A percentile compares a stretch with the other conserved stretches of the same genome.
Evolutionary conservation across 441 rosid genomes (phyloP).

Genomic region (Pelargonium australe): DNA sequence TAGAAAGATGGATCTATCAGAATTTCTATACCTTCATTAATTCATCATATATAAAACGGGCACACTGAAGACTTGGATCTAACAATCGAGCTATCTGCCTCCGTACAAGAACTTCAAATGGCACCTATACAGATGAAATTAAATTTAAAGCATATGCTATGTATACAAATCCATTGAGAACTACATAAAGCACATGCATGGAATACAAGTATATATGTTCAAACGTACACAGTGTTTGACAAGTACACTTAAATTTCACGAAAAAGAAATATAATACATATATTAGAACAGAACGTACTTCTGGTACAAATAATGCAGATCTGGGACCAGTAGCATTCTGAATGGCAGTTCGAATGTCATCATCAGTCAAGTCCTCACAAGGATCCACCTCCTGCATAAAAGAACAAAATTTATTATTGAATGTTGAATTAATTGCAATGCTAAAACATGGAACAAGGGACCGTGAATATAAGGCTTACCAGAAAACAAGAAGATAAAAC

Average conservation of each 20-base stretch:
- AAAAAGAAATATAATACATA: conserved; percentile 8
- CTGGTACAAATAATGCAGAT: conserved; percentile 86
- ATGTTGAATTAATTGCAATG: not conserved
- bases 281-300: conserved; percentile 40
- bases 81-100: conserved; percentile 87
- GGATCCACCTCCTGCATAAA: conserved; percentile 81
- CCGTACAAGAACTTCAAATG: conserved; percentile 91
- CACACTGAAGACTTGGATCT: conserved; percentile 95
- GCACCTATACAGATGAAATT: conserved; percentile 46
- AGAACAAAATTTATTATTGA: conserved; percentile 5
- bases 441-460: not conserved
- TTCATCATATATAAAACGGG: conserved; percentile 88
- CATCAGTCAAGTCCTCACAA: conserved; percentile 87
- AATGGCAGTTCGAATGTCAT: conserved; percentile 86
- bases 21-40: conserved; percentile 54
- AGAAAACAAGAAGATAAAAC: not conserved
- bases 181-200: too few species aligned
- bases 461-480: not conserved
- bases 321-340: conserved; percentile 96
- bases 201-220: too few species aligned
- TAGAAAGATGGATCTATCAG: not conserved
- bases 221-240: too few species aligned
- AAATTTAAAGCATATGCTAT: not conserved
- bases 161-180: too few species aligned
- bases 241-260: not conserved